Conservation (phyloP, 1,284 basidiomycete genomes). For the Gymnopus androsaceus region DNA sequence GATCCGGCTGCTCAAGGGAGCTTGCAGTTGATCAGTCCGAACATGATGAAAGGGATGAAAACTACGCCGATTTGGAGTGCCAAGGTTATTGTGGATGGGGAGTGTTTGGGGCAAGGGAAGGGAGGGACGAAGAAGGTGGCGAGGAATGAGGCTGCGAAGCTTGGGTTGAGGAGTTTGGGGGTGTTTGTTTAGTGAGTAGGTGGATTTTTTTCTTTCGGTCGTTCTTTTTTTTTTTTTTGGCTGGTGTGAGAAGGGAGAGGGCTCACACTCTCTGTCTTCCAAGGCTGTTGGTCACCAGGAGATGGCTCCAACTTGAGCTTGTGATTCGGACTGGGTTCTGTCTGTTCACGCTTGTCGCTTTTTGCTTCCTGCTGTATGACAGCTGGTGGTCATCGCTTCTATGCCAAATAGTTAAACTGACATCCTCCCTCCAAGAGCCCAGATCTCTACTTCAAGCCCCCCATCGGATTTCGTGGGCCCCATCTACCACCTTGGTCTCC, state of each 20-base stretch:
- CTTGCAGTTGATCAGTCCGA: slow-evolving; percentile 2
- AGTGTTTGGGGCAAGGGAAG: slow-evolving; percentile 57
- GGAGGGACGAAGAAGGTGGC: slow-evolving; percentile 77
- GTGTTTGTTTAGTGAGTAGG: slow-evolving; percentile 42
- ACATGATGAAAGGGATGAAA: slow-evolving; percentile 39
- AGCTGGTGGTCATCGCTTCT: no score
- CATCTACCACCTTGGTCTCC: background rate
- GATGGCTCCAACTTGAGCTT: background rate
- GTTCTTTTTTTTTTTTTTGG: no score
- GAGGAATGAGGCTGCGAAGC: slow-evolving; percentile 69
- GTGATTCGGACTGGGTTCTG: no score
- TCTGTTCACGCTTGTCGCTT: no score
- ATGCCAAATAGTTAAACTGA: background rate
- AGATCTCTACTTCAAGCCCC: slow-evolving; percentile 10
- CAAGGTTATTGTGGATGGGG: slow-evolving; percentile 58
- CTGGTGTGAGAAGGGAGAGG: no score
- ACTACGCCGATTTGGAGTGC: slow-evolving; percentile 75
- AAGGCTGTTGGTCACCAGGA: no score
- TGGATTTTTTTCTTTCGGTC: background rate
- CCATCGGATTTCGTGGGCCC: background rate
- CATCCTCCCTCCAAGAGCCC: background rate
- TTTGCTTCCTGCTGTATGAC: no score
- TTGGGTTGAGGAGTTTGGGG: slow-evolving; percentile 52
- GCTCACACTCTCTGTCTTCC: no score
- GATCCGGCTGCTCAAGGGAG: background rate